These are phyloP conservation scores for Rostrohypoxylon terebratum DNA, from an alignment of 495 filamentous ascomycete species.

Conservation along the genomic window DNA sequence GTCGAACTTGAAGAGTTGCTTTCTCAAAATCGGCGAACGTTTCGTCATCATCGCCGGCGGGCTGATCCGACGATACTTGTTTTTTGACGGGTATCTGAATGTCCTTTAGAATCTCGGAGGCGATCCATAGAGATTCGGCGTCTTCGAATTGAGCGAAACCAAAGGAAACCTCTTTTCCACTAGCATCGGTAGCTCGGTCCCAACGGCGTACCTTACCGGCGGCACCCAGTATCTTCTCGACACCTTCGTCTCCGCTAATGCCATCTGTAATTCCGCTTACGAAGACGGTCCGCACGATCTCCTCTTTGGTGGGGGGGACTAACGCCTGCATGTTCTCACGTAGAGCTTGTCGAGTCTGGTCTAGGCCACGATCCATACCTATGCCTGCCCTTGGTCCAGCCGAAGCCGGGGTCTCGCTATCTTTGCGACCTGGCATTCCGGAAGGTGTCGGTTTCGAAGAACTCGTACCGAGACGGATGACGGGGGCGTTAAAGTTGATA, in stretches of 20 bases:
- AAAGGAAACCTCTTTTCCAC: constrained; percentile 81
- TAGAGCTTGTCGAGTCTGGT: constrained; percentile 75
- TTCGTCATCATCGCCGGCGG: constrained; percentile 61
- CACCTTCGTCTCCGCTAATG: constrained; percentile 78
- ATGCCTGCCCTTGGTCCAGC: constrained; percentile 72
- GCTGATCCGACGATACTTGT: constrained; percentile 64
- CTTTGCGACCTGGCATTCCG: constrained; percentile 54
- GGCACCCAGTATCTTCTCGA: constrained; percentile 82
- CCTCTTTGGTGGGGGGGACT: constrained; percentile 87
- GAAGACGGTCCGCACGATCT: constrained; percentile 91
- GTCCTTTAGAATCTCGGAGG: constrained; percentile 86
- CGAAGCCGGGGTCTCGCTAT: constrained; percentile 56
- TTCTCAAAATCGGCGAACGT: constrained; percentile 74
- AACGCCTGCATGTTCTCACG: constrained; percentile 82
- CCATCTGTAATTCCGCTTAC: constrained; percentile 87
- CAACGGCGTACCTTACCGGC: constrained; percentile 86
- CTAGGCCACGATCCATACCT: constrained; percentile 71
- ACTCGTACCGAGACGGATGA: constrained; percentile 87
- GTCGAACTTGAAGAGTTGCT: constrained; percentile 75
- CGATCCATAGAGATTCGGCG: constrained; percentile 85
- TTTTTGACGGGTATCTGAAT: constrained; percentile 86
- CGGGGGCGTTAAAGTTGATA: constrained; percentile 97
- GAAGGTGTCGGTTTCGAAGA: constrained; percentile 72
- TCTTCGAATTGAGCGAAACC: constrained; percentile 98
- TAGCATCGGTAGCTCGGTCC: constrained; percentile 71